Percentiles rank a stretch among this genome's conserved stretches.
Evolutionary conservation across 257 asterid genomes (phyloP).

Genomic region (Handroanthus guayacan): DNA sequence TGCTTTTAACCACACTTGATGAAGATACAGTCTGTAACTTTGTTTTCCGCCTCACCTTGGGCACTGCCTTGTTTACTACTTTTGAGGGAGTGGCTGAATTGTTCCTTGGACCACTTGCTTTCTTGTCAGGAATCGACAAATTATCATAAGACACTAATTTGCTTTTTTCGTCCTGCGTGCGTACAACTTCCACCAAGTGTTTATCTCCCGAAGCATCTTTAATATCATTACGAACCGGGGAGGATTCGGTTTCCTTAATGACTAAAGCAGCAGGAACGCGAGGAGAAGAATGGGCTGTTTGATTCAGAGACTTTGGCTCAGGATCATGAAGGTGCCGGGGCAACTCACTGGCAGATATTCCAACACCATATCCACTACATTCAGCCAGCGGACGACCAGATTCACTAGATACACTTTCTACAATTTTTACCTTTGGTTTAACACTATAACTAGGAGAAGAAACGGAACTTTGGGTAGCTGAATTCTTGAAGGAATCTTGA

Average conservation of each 20-base stretch:
- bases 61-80: conserved; percentile 50
- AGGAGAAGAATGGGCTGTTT: conserved; percentile 41
- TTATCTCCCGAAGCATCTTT: conserved; percentile 39
- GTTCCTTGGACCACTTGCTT: conserved; percentile 40
- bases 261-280: conserved; percentile 21
- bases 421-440: conserved; percentile 28
- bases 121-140: conserved; percentile 38
- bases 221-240: conserved; percentile 30
- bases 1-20: conserved; percentile 54
- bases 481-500: conserved; percentile 45
- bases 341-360: conserved; percentile 25
- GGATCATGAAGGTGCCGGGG: conserved; percentile 41
- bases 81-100: conserved; percentile 46
- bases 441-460: conserved; percentile 36
- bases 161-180: conserved; percentile 44
- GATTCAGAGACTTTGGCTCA: conserved; percentile 28
- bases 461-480: conserved; percentile 44
- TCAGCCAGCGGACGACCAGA: conserved; percentile 23
- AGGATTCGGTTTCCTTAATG: conserved; percentile 30
- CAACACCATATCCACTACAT: conserved; percentile 30
- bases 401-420: conserved; percentile 38
- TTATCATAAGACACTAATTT: conserved; percentile 29
- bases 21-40: conserved; percentile 57
- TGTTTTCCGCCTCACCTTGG: conserved; percentile 63
- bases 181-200: conserved; percentile 29